Percentiles rank a stretch among this genome's conserved stretches.
These are phyloP conservation scores for Suillus plorans DNA, from an alignment of 768 basidiomycete genomes.

Conservation along the genomic window DNA sequence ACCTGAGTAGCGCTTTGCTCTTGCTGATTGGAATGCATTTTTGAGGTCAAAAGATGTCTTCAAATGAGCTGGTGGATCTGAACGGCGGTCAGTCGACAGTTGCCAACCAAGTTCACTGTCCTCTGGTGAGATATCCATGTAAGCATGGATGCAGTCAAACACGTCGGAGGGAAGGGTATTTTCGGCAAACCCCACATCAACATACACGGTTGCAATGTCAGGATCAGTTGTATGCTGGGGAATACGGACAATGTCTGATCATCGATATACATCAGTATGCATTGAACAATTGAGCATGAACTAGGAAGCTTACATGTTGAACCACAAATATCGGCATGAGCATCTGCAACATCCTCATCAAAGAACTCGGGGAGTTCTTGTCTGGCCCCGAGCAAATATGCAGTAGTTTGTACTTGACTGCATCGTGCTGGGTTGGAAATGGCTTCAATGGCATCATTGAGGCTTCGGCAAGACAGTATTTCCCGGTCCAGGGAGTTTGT, in stretches of 20 bases:
- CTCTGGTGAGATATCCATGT: not conserved
- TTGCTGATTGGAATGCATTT: not conserved
- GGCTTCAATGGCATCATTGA: not conserved
- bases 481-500: not conserved
- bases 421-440: not conserved
- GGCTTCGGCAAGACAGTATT: not conserved
- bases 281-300: too few relatives aligned
- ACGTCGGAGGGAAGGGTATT: not conserved
- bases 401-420: not conserved
- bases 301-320: too few relatives aligned
- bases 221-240: not conserved
- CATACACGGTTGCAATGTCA: not conserved
- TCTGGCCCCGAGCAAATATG: not conserved
- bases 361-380: too few relatives aligned
- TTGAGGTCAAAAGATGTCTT: not conserved
- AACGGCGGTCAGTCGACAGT: not conserved
- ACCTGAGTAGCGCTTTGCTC: not conserved
- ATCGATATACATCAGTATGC: too few relatives aligned
- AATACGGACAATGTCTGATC: too few relatives aligned
- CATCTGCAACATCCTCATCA: too few relatives aligned
- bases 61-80: not conserved
- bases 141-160: not conserved
- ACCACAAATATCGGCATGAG: too few relatives aligned
- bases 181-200: not conserved
- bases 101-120: not conserved